Conservation (phyloP, 192 early-diverging fungal genomes). For the Kappamyces sp. region DNA sequence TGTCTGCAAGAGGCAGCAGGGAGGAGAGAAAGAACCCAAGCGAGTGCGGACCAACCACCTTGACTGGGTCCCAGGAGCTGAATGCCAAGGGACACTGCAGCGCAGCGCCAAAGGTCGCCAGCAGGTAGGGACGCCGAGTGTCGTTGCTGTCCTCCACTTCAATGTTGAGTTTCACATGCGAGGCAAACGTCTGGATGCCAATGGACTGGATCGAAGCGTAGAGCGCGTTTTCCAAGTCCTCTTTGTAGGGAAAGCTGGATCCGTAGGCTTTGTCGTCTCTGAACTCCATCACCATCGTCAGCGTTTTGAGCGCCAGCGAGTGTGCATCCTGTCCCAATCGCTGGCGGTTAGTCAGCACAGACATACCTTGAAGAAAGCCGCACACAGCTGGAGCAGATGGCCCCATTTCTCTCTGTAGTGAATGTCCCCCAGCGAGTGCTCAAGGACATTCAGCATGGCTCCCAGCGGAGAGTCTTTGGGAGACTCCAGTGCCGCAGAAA, state of each 20-base stretch:
- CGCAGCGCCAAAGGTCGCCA: conserved; percentile 75
- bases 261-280: conserved; percentile 60
- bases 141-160: conserved; percentile 46
- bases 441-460: conserved; percentile 24
- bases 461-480: conserved; percentile 44
- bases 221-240: conserved; percentile 75
- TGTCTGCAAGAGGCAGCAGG: conserved; percentile 75
- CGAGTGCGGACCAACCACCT: conserved; percentile 33
- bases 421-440: conserved; percentile 45
- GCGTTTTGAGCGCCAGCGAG: conserved; percentile 49
- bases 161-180: conserved; percentile 78
- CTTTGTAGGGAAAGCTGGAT: conserved; percentile 75
- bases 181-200: conserved; percentile 72
- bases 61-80: conserved; percentile 1
- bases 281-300: conserved; percentile 64
- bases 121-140: conserved; percentile 81
- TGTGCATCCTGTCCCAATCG: conserved; percentile 59
- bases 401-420: conserved; percentile 78
- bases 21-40: conserved; percentile 63
- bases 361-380: conserved; percentile 57
- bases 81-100: conserved; percentile 40
- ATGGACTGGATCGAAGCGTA: conserved; percentile 71
- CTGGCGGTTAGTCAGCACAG: conserved; percentile 22
- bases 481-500: conserved; percentile 44
- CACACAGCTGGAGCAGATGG: conserved; percentile 69